Evolutionary conservation across 2,329 filamentous ascomycete genomes (phyloP).

Genomic region (Talaromyces sp.): DNA sequence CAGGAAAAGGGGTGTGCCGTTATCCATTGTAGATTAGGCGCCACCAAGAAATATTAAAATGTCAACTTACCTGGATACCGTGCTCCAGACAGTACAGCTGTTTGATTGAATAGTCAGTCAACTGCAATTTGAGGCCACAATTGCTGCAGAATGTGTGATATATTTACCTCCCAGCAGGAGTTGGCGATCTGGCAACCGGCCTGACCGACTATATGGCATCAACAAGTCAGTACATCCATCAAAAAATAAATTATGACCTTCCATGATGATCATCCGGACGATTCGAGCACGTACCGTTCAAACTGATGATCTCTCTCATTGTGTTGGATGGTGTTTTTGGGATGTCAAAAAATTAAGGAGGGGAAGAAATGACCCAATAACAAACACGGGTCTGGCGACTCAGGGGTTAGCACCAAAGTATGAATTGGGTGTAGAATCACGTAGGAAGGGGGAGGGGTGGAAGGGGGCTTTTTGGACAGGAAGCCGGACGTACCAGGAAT

Average conservation of each 20-base stretch:
- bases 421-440: constrained; percentile 2
- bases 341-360: constrained; percentile 28
- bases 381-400: constrained; percentile 30
- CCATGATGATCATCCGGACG: constrained; percentile 14
- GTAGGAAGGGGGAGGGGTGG: constrained; percentile 4
- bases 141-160: constrained; percentile 44
- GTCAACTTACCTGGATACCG: constrained; percentile 84
- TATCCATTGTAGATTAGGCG: constrained; percentile 19
- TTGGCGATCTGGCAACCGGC: constrained; percentile 99
- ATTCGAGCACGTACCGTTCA: constrained; percentile 76
- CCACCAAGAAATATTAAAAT: constrained; percentile 15
- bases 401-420: constrained; percentile 23
- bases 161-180: constrained; percentile 99
- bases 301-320: constrained; percentile 99
- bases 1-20: constrained; percentile 21
- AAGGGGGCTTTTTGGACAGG: constrained; percentile 9
- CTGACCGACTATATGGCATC: constrained; percentile 78
- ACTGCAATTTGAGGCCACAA: constrained; percentile 12
- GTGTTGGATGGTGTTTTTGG: constrained; percentile 49
- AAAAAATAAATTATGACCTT: constrained; percentile 23
- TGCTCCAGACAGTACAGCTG: constrained; percentile 99
- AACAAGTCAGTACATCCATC: constrained; percentile 38
- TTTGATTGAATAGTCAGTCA: constrained; percentile 39
- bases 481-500: constrained; percentile 22
- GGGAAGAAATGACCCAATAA: constrained; percentile 31